Base-by-base conservation (phyloP, 2,329 filamentous ascomycete species). In the Tolypocladium pustulatum region DNA sequence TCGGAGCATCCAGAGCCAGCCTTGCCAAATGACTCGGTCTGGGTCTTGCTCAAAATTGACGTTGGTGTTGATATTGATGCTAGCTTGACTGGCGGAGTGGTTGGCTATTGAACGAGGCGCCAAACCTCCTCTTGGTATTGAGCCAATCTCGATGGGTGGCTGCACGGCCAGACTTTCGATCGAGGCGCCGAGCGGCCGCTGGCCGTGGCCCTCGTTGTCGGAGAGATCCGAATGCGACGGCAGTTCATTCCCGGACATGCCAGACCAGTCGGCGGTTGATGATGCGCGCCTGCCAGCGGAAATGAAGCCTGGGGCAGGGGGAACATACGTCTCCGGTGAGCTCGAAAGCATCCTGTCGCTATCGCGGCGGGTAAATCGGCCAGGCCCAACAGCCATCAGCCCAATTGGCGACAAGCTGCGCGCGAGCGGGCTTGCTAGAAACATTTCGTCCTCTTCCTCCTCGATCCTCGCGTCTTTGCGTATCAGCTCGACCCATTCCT, bases 11-110 rank as follows among this genome's bases (percentile, higher is more conserved):
- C 90, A 89, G 37, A 97, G 83, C 80, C 91, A 92, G 56, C 93
- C 92, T 69, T 97, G 91, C 82, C 90, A 96, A 52, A 97, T 83
- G n/a, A 97, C 88, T 32, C 92, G 87, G 70, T 96, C 92, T 0
- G 88, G 86, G 62, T 94, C 90, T 58, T 81, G 77, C 58, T 87
- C 80, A 46, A 78, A 30, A 62, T 59, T 62, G 54, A 57, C 43
- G 30, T 56, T 37, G 36, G 55, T 58, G 27, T 61, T 62, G 38
- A 60, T 71, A 5, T 30, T 13, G 57, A 79, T 83, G 65, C 86
- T 88, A 56, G 81, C 72, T 66, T 90, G 87, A 69, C 84, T 88
- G 10, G 77, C 69, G 57, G 87, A 89, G 53, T 82, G 79, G 56
- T 72, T 71, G 43, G 68, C 72, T 15, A 75, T 15, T 10, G 56